phyloP scores from a whole-genome alignment of 768 basidiomycete species.

The Saitozyma podzolica region DNA sequence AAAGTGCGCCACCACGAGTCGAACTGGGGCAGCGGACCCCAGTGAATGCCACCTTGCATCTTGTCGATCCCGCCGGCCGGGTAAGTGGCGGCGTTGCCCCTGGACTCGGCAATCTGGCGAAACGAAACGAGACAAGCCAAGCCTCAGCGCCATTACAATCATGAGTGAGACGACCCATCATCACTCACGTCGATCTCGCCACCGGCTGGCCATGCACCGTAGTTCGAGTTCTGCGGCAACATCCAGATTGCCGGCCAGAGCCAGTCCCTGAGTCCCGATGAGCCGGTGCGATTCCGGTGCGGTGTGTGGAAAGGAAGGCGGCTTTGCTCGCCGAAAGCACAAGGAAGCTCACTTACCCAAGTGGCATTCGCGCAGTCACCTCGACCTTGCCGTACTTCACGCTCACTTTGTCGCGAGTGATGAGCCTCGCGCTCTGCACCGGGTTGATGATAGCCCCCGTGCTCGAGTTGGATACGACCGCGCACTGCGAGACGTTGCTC shows the following conservation, averaged over 20 bases:
- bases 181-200: slow-evolving; percentile 64
- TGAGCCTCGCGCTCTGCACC: slow-evolving; percentile 75
- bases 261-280: slow-evolving; percentile 30
- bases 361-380: slow-evolving; percentile 75
- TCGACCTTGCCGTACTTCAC: slow-evolving; percentile 82
- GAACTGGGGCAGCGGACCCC: slow-evolving; percentile 60
- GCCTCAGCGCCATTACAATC: slow-evolving; percentile 15
- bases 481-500: slow-evolving; percentile 59
- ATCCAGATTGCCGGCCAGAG: slow-evolving; percentile 55
- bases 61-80: slow-evolving; percentile 57
- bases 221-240: slow-evolving; percentile 56
- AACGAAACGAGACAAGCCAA: no score
- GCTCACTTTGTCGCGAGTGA: slow-evolving; percentile 62
- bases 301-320: no score
- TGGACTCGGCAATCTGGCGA: slow-evolving; percentile 59
- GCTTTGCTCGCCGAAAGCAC: no score
- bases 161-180: background rate
- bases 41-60: slow-evolving; percentile 64
- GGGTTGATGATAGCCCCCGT: slow-evolving; percentile 70
- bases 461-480: slow-evolving; percentile 43
- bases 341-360: slow-evolving; percentile 29
- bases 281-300: background rate
- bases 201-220: slow-evolving; percentile 60
- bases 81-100: slow-evolving; percentile 61
- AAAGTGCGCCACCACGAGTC: slow-evolving; percentile 70